Evolutionary conservation across 768 basidiomycete genomes (phyloP), one percentile per base, ranked within the genome.

Genomic region (Podaxis rugospora): DNA sequence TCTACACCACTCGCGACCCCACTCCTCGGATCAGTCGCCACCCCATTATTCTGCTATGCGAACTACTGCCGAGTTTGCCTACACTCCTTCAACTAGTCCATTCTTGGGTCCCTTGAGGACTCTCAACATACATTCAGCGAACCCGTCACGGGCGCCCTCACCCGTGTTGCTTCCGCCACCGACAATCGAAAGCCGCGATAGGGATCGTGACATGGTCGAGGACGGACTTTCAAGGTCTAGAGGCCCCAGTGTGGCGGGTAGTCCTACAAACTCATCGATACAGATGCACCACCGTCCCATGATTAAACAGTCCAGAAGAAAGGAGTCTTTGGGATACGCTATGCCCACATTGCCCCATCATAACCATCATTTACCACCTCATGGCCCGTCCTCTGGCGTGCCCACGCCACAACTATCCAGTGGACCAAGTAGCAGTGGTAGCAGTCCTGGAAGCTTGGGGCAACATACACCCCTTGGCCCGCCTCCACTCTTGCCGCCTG

Each of bases 91-190:
- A 18, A 87, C 89, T 1, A 89, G 87, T 62, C 90, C 90, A 0
- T 92, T 93, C 80, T 82, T 93, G 21, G 90, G 87, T 0, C 89
- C 89, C 1, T 73, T 93, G 65, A 81, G 88, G 57, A 87, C 87
- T 5, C 80, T 93, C 61, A 87, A 90, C 66, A 82, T 92, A 47
- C 88, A 90, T 67, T 88, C 86, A 1, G 75, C 87, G 2, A 82
- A 82, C 55, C 83, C 86, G 0, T 88, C 86, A 10, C 82, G 89
- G 50, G 89, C 87, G 0, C 87, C 90, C 0, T 88, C 87, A 2
- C 88, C 90, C 5, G 83, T 89, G 59, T 74, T 82, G 10, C 75
- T 90, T 1, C 87, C 87, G n/a, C 83, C 83, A 1, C 68, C 83
- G 28, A 49, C 46, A 10, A 35, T 46, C 6, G 59, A 61, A 46